Evolutionary conservation across 345 rosid genomes (phyloP).

Genomic region (Cardiospermum halicacabum): DNA sequence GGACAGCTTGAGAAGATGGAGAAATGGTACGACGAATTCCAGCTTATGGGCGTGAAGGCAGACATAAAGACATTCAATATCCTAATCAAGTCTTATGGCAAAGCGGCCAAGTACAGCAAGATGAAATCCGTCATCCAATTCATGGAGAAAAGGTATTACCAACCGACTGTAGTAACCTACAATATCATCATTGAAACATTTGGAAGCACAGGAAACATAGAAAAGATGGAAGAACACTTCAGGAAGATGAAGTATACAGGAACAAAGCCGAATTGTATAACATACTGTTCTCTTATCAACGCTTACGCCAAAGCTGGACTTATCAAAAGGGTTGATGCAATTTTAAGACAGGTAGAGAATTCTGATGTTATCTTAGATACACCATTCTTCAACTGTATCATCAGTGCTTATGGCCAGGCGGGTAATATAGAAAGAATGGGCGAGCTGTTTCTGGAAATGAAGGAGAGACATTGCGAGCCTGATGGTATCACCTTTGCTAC

Average conservation of each 20-base stretch:
- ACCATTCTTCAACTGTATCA: constrained; percentile 68
- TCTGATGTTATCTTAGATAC: constrained; percentile 76
- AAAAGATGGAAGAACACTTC: constrained; percentile 63
- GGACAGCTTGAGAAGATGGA: constrained; percentile 60
- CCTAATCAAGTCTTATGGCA: constrained; percentile 65
- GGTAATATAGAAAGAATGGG: constrained; percentile 70
- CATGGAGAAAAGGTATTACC: constrained; percentile 65
- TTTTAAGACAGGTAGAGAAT: constrained; percentile 70
- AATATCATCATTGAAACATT: constrained; percentile 61
- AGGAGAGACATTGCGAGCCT: constrained; percentile 63
- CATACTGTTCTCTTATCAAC: constrained; percentile 69
- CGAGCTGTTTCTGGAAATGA: constrained; percentile 53
- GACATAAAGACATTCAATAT: constrained; percentile 68
- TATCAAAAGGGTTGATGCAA: constrained; percentile 54
- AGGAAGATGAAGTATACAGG: constrained; percentile 72
- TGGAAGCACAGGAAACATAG: constrained; percentile 58
- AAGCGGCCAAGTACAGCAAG: constrained; percentile 52
- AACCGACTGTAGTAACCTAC: constrained; percentile 48
- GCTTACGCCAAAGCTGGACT: constrained; percentile 62
- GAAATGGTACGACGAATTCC: constrained; percentile 69
- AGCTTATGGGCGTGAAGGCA: constrained; percentile 70
- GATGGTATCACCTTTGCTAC: constrained; percentile 62
- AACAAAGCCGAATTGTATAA: constrained; percentile 70
- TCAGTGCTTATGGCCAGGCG: constrained; percentile 67
- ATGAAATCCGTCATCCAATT: constrained; percentile 57